Conservation (phyloP, 2,329 filamentous ascomycete genomes). For the Xylariaceae sp. region DNA sequence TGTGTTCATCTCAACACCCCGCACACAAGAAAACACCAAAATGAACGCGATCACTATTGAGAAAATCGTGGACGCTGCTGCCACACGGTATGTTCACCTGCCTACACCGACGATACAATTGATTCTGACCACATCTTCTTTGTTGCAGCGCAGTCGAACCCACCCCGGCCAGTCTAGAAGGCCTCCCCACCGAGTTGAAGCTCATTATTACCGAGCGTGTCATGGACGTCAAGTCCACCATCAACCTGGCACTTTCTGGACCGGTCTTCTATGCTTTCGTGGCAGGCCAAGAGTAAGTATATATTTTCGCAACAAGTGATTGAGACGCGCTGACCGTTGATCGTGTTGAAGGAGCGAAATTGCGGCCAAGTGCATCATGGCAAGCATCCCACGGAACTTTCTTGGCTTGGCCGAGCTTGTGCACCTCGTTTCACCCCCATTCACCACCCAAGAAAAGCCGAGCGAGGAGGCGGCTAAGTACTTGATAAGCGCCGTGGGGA, state of each 20-base stretch:
- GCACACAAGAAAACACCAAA: neutral
- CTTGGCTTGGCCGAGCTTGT: neutral
- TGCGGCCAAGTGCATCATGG: neutral
- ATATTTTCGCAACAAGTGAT: too few relatives aligned
- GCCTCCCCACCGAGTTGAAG: neutral
- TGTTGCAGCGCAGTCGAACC: neutral
- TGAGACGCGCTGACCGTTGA: too few relatives aligned
- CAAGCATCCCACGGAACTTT: neutral
- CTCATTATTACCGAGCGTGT: neutral
- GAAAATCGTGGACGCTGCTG: neutral
- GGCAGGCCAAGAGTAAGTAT: neutral
- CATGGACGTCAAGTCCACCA: neutral
- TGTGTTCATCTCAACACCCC: neutral
- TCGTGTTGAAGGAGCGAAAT: too few relatives aligned
- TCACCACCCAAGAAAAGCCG: neutral
- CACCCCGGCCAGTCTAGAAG: neutral
- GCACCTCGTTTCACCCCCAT: neutral
- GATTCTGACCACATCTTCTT: neutral
- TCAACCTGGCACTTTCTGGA: neutral
- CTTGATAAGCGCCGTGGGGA: neutral
- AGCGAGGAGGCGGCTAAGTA: neutral
- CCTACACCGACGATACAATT: neutral
- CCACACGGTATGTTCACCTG: neutral
- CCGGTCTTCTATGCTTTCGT: neutral
- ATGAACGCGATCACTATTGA: neutral